A percentile compares a stretch with the other conserved stretches of the same genome.
Evolutionary conservation across 2,329 filamentous ascomycete genomes (phyloP).

Genomic region (Akanthomyces muscarius): DNA sequence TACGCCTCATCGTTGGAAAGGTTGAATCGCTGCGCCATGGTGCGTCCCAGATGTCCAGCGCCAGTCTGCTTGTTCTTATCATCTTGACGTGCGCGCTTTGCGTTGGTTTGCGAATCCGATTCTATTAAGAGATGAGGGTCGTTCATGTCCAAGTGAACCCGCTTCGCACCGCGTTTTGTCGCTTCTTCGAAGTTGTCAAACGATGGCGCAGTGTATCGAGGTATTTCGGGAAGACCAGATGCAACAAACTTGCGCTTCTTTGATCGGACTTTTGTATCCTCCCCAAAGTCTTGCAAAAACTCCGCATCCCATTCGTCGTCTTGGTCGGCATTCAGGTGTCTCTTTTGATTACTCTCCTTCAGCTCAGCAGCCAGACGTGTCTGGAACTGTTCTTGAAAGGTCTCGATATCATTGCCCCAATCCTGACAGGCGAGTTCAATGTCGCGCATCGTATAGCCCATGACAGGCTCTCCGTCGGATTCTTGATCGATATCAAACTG

Average conservation of each 20-base stretch:
- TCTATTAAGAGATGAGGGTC: constrained; percentile 86
- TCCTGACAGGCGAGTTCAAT: constrained; percentile 82
- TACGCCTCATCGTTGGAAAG: constrained; percentile 96
- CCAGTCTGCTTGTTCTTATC: constrained; percentile 62
- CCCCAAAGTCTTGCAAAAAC: constrained; percentile 48
- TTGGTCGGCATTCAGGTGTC: constrained; percentile 35
- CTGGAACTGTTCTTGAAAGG: constrained; percentile 39
- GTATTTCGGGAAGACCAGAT: constrained; percentile 55
- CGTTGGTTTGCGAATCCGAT: constrained; percentile 60
- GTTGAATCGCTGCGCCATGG: constrained; percentile 81
- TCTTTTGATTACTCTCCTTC: constrained; percentile 30
- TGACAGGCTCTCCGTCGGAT: constrained; percentile 61
- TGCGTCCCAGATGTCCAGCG: constrained; percentile 65
- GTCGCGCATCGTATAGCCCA: constrained; percentile 73
- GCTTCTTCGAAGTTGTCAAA: constrained; percentile 77
- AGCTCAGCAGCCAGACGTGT: constrained; percentile 30
- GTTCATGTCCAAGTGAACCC: constrained; percentile 78
- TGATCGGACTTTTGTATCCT: constrained; percentile 44
- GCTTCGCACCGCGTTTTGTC: constrained; percentile 69
- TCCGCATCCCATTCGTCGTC: constrained; percentile 63
- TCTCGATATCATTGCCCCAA: constrained; percentile 65
- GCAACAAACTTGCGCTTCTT: constrained; percentile 67
- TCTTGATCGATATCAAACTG: constrained; percentile 48
- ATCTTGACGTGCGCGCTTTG: constrained; percentile 55
- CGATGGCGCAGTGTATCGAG: constrained; percentile 60